These are phyloP conservation scores for Cercospora zeina DNA, from an alignment of 2,329 filamentous ascomycete genomes.

Conservation along the genomic window DNA sequence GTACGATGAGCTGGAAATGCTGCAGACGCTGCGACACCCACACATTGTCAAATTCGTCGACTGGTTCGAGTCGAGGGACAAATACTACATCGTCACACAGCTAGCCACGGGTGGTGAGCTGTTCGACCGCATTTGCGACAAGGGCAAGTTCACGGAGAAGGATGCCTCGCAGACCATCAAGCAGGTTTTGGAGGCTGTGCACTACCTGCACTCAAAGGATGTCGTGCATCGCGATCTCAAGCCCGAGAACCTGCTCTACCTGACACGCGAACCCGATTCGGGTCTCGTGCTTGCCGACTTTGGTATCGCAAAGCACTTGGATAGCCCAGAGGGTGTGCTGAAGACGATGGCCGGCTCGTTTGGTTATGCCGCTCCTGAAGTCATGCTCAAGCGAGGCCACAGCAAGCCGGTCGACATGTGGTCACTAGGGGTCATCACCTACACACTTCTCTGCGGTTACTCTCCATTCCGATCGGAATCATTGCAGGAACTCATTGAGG, in stretches of 20 bases:
- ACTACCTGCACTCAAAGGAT: conserved; percentile 91
- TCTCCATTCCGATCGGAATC: conserved; percentile 97
- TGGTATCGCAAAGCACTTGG: conserved; percentile 97
- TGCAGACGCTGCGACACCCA: conserved; percentile 85
- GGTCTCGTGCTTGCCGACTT: conserved; percentile 94
- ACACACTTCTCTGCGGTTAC: conserved; percentile 96
- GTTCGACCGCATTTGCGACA: conserved; percentile 97
- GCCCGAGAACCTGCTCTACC: conserved; percentile 94
- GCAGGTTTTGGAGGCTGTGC: conserved; percentile 87
- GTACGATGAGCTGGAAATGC: conserved; percentile 91
- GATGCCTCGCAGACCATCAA: conserved; percentile 94
- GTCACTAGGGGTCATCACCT: conserved; percentile 98
- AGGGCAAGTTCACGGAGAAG: conserved; percentile 97
- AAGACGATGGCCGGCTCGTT: conserved; percentile 99
- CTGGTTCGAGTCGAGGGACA: conserved; percentile 99
- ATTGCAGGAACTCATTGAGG: conserved; percentile 87
- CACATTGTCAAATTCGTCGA: conserved; percentile 97
- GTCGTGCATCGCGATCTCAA: conserved; percentile 98
- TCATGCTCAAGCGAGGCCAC: conserved; percentile 97
- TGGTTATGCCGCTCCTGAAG: conserved; percentile 94
- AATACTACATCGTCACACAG: conserved; percentile 99
- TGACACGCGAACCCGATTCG: conserved; percentile 73
- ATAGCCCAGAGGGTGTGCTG: conserved; percentile 83
- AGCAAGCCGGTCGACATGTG: conserved; percentile 99
- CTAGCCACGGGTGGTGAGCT: conserved; percentile 93